phyloP scores from a whole-genome alignment of 2,329 filamentous ascomycete genomes.

The Lachnellula subtilissima region DNA sequence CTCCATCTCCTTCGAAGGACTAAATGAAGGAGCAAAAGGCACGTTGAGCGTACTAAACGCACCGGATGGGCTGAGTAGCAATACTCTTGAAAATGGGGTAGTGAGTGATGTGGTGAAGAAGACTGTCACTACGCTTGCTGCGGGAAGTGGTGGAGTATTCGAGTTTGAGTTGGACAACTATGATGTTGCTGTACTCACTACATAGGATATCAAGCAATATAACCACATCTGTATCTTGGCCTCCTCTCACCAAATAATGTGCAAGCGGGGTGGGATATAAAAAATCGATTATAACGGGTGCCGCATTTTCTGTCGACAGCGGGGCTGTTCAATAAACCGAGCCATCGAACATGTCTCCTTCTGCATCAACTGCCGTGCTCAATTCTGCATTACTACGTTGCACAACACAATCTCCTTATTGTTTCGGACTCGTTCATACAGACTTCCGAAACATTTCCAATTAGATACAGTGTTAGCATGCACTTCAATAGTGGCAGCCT shows the following conservation, averaged over 20 bases:
- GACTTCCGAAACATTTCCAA: no score
- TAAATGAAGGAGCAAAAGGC: conserved; percentile 35
- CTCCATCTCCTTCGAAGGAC: conserved; percentile 42
- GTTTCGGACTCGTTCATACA: no score
- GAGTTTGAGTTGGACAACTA: conserved; percentile 20
- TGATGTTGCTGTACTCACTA: conserved; percentile 23
- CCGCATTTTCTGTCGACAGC: no score
- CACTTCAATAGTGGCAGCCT: no score
- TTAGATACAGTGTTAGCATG: no score
- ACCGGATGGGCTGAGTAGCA: conserved; percentile 13
- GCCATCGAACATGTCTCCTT: no score
- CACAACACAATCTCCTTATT: no score
- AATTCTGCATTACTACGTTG: no score
- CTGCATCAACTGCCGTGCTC: no score
- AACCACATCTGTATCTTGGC: neutral
- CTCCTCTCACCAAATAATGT: neutral
- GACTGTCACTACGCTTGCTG: conserved; percentile 8
- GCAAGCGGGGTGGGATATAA: neutral
- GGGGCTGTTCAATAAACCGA: no score
- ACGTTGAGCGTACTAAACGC: conserved; percentile 43
- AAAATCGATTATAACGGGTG: no score
- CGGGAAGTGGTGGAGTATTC: conserved; percentile 13
- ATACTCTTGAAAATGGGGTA: conserved; percentile 7
- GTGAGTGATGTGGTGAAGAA: conserved; percentile 13
- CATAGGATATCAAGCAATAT: neutral